Evolutionary conservation across 1,284 basidiomycete species (phyloP).

Genomic region (Sanghuangporus baumii): DNA sequence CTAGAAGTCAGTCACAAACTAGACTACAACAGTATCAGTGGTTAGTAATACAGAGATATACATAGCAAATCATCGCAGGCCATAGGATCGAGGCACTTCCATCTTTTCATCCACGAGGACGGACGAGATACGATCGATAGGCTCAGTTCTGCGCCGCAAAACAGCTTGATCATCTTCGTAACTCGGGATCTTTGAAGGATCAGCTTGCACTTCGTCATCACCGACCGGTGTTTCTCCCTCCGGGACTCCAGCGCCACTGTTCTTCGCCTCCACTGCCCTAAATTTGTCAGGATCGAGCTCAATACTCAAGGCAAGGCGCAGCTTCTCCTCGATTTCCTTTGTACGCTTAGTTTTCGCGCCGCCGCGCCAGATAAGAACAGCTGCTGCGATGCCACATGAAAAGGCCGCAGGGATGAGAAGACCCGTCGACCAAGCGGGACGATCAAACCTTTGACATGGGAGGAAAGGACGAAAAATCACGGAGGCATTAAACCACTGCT

Average conservation of each 20-base stretch:
- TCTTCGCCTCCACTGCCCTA: conserved; percentile 2
- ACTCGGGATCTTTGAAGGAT: not conserved
- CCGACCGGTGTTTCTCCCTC: not conserved
- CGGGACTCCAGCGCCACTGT: not conserved
- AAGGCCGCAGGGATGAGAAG: conserved; percentile 73
- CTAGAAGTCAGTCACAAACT: no score
- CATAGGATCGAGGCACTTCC: not conserved
- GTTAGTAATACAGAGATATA: not conserved
- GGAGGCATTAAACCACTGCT: not conserved
- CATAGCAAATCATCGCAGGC: not conserved
- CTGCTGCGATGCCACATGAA: conserved; percentile 77
- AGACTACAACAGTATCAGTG: not conserved
- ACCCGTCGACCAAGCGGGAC: conserved; percentile 66
- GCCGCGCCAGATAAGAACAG: conserved; percentile 74
- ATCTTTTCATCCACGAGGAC: conserved; percentile 15
- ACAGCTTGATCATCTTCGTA: not conserved
- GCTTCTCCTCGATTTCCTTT: conserved; percentile 62
- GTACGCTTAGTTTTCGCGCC: conserved; percentile 74
- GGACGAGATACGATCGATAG: not conserved
- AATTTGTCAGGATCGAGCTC: conserved; percentile 24
- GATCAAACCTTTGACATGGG: conserved; percentile 38
- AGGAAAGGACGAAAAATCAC: not conserved
- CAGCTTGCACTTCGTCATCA: not conserved
- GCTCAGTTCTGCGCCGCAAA: not conserved
- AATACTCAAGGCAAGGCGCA: conserved; percentile 62